phyloP scores from a whole-genome alignment of 345 rosid genomes.

The Eucalyptus polyanthemos region DNA sequence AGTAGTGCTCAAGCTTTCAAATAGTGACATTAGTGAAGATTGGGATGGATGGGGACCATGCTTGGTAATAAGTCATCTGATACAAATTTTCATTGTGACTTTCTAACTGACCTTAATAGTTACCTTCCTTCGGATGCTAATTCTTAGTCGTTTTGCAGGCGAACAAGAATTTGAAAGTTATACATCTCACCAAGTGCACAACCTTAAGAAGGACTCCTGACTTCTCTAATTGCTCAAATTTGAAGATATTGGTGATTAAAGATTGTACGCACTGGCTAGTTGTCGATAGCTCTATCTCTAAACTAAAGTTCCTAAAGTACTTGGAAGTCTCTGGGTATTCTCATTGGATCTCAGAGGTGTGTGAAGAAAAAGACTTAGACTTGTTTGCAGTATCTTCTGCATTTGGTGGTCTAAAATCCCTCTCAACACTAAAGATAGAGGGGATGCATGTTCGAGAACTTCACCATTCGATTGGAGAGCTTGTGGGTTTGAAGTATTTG shows the following conservation, averaged over 20 bases:
- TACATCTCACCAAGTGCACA: not conserved
- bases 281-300: not conserved
- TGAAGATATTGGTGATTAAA: not conserved
- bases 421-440: not conserved
- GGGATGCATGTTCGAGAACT: not conserved
- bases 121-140: not conserved
- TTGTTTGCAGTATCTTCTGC: fast-evolving
- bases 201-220: not conserved
- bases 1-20: not conserved
- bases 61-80: not conserved
- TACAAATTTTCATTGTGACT: not conserved
- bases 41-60: not conserved
- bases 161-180: not conserved
- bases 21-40: not conserved
- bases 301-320: not conserved
- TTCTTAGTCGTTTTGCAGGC: not conserved
- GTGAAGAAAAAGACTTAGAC: not conserved
- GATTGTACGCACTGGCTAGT: not conserved
- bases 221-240: not conserved
- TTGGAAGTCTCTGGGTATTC: not conserved
- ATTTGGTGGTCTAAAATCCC: not conserved
- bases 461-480: not conserved
- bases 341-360: not conserved
- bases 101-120: too few species aligned
- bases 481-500: not conserved